phyloP scores from a whole-genome alignment of 148 eudicot species.

The Simmondsia chinensis region DNA sequence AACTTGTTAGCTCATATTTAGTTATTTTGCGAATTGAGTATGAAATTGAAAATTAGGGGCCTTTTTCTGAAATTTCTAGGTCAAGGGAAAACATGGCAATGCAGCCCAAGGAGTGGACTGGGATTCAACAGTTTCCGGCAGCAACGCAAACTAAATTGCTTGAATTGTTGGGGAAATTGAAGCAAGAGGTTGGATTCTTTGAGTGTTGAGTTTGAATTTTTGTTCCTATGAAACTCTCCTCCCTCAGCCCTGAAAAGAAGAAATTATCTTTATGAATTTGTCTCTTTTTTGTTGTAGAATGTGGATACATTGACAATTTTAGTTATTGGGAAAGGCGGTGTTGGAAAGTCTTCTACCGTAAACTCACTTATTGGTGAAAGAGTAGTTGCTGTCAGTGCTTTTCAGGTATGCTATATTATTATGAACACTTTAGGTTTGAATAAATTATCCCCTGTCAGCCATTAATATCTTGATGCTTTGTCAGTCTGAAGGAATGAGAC shows the following conservation, averaged over 20 bases:
- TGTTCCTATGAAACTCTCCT: neutral
- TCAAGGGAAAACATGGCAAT: no score
- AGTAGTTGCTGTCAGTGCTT: slow-evolving; percentile 81
- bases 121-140: slow-evolving; percentile 80
- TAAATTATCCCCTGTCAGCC: neutral
- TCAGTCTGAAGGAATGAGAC: slow-evolving; percentile 83
- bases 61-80: no score
- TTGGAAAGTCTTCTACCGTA: slow-evolving; percentile 90
- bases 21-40: no score
- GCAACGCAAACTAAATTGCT: slow-evolving; percentile 70
- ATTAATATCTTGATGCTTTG: neutral
- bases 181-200: slow-evolving; percentile 50
- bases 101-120: slow-evolving; percentile 96
- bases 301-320: slow-evolving; percentile 78
- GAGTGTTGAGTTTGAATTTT: neutral
- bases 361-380: slow-evolving; percentile 89
- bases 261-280: neutral
- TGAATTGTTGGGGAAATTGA: slow-evolving; percentile 62
- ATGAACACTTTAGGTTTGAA: neutral
- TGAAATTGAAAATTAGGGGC: no score
- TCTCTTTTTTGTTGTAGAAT: slow-evolving; percentile 28
- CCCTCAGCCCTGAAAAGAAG: no score
- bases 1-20: no score
- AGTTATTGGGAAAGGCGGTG: slow-evolving; percentile 96
- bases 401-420: slow-evolving; percentile 49